Conservation (phyloP, 1,284 basidiomycete species). For the Pascua sp. region DNA sequence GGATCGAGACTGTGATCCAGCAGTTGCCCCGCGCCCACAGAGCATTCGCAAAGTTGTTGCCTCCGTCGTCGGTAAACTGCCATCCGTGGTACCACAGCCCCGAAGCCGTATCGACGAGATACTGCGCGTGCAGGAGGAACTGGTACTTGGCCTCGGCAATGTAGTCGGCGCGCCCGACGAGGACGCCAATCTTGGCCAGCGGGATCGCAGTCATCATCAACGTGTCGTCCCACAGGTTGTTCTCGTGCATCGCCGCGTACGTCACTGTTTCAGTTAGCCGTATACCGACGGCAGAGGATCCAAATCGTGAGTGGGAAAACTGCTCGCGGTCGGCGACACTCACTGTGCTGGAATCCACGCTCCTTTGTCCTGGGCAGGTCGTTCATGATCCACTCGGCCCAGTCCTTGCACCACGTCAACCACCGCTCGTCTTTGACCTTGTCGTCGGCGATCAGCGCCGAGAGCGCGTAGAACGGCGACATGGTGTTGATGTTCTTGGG, state of each 20-base stretch:
- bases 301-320: background rate
- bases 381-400: slow-evolving; percentile 66
- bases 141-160: slow-evolving; percentile 54
- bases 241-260: slow-evolving; percentile 56
- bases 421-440: slow-evolving; percentile 30
- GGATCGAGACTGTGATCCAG: slow-evolving; percentile 63
- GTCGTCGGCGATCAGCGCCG: slow-evolving; percentile 51
- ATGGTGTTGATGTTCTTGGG: slow-evolving; percentile 69
- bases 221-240: slow-evolving; percentile 66
- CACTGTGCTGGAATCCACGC: slow-evolving; percentile 60
- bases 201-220: slow-evolving; percentile 61
- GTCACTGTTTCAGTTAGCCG: slow-evolving; percentile 43
- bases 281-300: background rate
- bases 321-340: slow-evolving; percentile 44
- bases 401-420: slow-evolving; percentile 54
- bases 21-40: slow-evolving; percentile 65
- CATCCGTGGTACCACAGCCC: slow-evolving; percentile 50
- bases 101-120: slow-evolving; percentile 30
- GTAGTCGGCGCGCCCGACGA: slow-evolving; percentile 56
- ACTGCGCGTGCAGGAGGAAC: slow-evolving; percentile 34
- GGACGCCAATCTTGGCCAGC: slow-evolving; percentile 59
- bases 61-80: slow-evolving; percentile 28
- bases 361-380: slow-evolving; percentile 58
- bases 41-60: slow-evolving; percentile 55
- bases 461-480: slow-evolving; percentile 60